Evolutionary conservation across 352 stramenopile genomes (phyloP), one percentile per base, ranked within the genome.

Genomic region (Aphanomyces astaci): DNA sequence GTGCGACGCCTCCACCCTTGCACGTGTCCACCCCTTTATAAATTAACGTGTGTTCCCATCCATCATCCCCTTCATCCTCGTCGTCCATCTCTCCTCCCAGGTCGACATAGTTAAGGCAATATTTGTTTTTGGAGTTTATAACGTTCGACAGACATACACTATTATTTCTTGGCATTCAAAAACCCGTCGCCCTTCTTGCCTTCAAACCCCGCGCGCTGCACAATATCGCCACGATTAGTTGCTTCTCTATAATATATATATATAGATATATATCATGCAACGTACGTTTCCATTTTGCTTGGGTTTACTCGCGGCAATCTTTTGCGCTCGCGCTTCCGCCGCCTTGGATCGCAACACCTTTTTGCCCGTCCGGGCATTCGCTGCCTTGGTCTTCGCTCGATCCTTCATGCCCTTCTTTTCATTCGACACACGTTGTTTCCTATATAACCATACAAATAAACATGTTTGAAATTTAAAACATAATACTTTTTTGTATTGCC

Each of bases 181-280:
- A 92, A 92, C 24, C 49, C 68, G 15, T 89, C 80, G 19, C 84
- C 81, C 72, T 92, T 90, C 77, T 89, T 92, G 66, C 84, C 84
- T 75, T 92, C 84, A 62, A 92, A 90, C 64, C 84, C 84, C 4
- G 84, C 84, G 51, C 84, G 84, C 76, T 87, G 60, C 7, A 28
- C 15, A 66, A n/a, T n/a, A n/a, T n/a, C n/a, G n/a, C n/a, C n/a
- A n/a, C n/a, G n/a, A n/a, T n/a, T n/a, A n/a, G n/a, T n/a, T n/a
- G n/a, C n/a, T n/a, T n/a, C n/a, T n/a, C n/a, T n/a, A n/a, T n/a
- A n/a, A n/a, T n/a, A n/a, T n/a, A n/a, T n/a, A n/a, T n/a, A n/a
- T n/a, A n/a, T n/a, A n/a, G n/a, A n/a, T n/a, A n/a, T n/a, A n/a
- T n/a, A n/a, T n/a, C n/a, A n/a, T n/a, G n/a, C n/a, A 0, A 13